phyloP scores from a whole-genome alignment of 306 rosid species.

The Cucumis melo region DNA sequence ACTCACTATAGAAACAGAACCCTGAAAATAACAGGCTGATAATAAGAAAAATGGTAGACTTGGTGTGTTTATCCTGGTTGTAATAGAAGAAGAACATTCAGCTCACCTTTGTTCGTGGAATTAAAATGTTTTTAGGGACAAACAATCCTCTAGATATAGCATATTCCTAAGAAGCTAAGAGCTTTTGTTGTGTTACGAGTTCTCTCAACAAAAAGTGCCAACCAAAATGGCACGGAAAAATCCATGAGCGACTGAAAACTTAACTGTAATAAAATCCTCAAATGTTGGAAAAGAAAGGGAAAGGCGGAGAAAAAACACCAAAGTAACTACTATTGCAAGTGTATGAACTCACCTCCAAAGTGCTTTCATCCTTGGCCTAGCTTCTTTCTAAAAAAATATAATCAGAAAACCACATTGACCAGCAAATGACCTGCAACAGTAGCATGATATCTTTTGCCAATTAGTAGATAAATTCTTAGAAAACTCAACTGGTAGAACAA shows the following conservation, averaged over 20 bases:
- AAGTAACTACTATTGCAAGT: neutral
- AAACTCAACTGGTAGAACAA: neutral
- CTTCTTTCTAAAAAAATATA: constrained; percentile 69
- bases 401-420: constrained; percentile 96
- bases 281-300: no score
- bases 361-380: constrained; percentile 58
- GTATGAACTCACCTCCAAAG: constrained; percentile 37
- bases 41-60: neutral
- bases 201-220: constrained; percentile 89
- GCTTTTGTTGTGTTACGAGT: constrained; percentile 66
- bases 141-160: constrained; percentile 77
- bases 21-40: constrained; percentile 27
- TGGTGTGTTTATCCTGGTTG: neutral
- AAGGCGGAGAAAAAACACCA: neutral
- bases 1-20: constrained; percentile 59
- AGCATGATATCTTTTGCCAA: neutral
- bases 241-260: constrained; percentile 41
- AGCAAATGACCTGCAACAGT: constrained; percentile 60
- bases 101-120: constrained; percentile 83
- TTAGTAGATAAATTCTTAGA: neutral
- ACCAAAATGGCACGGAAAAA: constrained; percentile 67
- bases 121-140: constrained; percentile 60
- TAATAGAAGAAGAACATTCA: neutral
- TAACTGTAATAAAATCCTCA: constrained; percentile 35
- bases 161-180: constrained; percentile 57